Evolutionary conservation across 1,284 basidiomycete genomes (phyloP), one percentile per base, ranked within the genome.

Genomic region (Boletellus deceptivus): DNA sequence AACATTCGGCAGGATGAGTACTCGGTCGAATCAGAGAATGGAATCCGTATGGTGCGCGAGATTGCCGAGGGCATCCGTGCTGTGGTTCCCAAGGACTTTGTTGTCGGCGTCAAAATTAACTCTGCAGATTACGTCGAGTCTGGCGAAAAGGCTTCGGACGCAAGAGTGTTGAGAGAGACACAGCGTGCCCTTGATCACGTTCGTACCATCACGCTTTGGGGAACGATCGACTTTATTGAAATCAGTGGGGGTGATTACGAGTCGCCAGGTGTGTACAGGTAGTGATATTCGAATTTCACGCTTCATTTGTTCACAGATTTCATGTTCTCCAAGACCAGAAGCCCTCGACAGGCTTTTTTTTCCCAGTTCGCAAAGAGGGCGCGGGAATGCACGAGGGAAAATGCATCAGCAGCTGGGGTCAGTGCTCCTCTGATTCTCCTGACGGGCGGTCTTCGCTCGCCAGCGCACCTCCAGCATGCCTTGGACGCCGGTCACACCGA

Each of bases 191-290:
- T 92, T 3, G 68, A 75, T 34, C 86, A 94, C 58, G 74, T 93
- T 17, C 67, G 71, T 25, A 69, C 76, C 50, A 82, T 95, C 36
- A 79, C 85, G 0, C 68, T 70, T 24, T 89, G 86, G 79, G 75
- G 75, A 1, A 70, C 71, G 10, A 67, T 93, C 1, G 92, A 93
- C 67, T 90, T 92, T 65, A 84, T 95, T 46, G 90, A 94, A 70
- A 82, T 95, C 53, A 91, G 86, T 55, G 93, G 92, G 4, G 92
- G 92, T 2, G 86, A 89, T 62, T 95, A 95, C 60, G 89, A 93
- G 65, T 80, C 78, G 24, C 88, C 89, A 57, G 82, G 89, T 84
- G 62, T 44, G 75, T 46, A 54, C 3, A 20, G 24, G 11, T 31
- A 22, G 43, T 24, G 3, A 25, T n/a, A 6, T 16, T 46, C 11